Evolutionary conservation across 768 basidiomycete species (phyloP), one percentile per base, ranked within the genome.

Genomic region (Calocybe gangraenosa): DNA sequence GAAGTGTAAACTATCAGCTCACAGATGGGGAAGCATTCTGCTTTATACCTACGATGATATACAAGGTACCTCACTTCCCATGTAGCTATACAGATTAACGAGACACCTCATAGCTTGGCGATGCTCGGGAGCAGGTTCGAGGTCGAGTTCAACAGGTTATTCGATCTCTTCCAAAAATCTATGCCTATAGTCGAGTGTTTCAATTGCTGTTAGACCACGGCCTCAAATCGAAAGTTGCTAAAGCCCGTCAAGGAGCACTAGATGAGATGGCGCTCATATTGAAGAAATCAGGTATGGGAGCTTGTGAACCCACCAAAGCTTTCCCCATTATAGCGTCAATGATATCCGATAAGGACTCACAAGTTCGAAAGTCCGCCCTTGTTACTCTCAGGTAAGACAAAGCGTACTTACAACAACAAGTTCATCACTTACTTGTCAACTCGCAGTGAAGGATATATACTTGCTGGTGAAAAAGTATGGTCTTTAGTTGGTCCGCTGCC

Each of bases 141-240:
- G 59, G 70, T 37, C 81, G 93, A 40, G 82, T 96, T 17, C 82
- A 89, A 53, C 84, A 82, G 37, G 86, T 96, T 48, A 81, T 98
- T 44, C 87, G 91, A 56, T 76, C 75, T 3, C 71, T 97, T 41
- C 86, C 93, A 6, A 91, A 85, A 58, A 84, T 97, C 42, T 96
- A 94, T 58, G 87, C 96, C 1, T 94, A 87, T 56, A 96, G 93
- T 56, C 84, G 93, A 32, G 73, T 98, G 23, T 94, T 96, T 62
- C 86, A 89, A 57, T 64, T 92, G 11, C 68, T 98, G 6, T 74
- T 96, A 9, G 91, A 96, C 31, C 79, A 94, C 58, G 95, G 96
- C 13, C 65, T 94, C 34, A 87, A 83, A 61, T 86, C 88, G 14
- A 94, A 94, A 64, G 88, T 92, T 14, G 86, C 92, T 2, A 93